Base-by-base conservation (phyloP, 257 asterid genomes). In the Solanum etuberosum region DNA sequence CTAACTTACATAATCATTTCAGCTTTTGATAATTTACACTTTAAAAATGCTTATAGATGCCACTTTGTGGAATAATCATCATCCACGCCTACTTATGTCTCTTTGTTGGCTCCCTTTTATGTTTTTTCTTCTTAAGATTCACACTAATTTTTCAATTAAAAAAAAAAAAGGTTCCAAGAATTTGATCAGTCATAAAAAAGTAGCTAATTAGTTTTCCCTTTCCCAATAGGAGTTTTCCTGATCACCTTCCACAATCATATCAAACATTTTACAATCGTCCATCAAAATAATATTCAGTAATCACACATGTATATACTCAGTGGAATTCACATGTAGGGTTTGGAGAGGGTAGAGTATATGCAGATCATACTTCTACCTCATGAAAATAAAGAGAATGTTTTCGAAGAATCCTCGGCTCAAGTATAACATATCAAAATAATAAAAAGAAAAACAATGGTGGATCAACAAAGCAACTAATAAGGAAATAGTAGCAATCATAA, bases 351-450 rank as follows among this genome's bases (percentile, higher is more conserved):
- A 20, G 4, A 20, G 5, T 57, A 1, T 54, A 57, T 7, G 1
- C 12, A 7, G 2, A 20, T 3, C 1, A 57, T 57, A 57, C n/a
- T 20, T 20, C 5, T 57, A 57, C 4, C 5, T 57, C 12, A 0
- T 54, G 11, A 7, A 54, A 2, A 0, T 57, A 57, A 20, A 57
- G n/a, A 57, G 5, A 7, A 0, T 20, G 0, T 7, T 57, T 54
- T 20, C 0, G 2, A 0, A 57, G 5, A 1, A 57, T 1, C 4
- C 12, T 57, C 5, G 2, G 3, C n/a, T 57, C 2, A 1, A 57
- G 2, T 20, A 57, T 57, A 57, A 20, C 12, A 57, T 57, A 57
- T 57, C 2, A 57, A 57, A 48, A 57, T 57, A 57, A 57, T 54
- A 1, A 54, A 54, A 54, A 54, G 12, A 0, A 3, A 54, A 54